Percentiles rank a stretch among this genome's conserved stretches.
Conservation (phyloP, 2,329 filamentous ascomycete species). For the Sporothrix euskadiensis region DNA sequence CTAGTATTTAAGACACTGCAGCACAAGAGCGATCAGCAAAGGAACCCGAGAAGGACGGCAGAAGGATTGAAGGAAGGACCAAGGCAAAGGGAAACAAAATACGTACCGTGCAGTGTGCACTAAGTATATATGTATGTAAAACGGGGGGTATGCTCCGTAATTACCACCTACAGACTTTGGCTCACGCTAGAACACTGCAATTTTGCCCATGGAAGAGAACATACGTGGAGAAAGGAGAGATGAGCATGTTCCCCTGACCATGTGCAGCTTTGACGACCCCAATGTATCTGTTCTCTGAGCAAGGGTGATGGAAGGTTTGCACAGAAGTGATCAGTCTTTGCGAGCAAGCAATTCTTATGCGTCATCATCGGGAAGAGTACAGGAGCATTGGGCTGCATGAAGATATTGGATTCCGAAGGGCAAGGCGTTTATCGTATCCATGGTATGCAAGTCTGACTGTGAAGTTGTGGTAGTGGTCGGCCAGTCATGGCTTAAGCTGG, state of each 20-base stretch:
- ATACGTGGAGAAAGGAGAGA: neutral
- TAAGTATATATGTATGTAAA: neutral
- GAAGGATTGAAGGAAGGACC: conserved; percentile 1
- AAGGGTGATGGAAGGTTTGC: neutral
- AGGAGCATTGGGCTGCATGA: neutral
- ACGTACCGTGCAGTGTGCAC: neutral
- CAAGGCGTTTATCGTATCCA: neutral
- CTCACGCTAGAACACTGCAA: neutral
- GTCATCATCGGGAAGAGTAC: no score
- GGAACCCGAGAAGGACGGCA: neutral
- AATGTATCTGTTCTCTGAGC: neutral
- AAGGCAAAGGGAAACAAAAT: neutral
- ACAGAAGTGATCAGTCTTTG: neutral
- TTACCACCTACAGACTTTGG: neutral
- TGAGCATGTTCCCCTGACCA: neutral
- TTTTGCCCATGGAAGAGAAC: neutral
- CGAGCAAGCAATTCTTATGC: no score
- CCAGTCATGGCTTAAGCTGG: neutral
- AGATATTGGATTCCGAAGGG: neutral
- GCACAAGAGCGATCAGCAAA: conserved; percentile 18
- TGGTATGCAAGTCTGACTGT: neutral
- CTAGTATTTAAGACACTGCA: conserved; percentile 17
- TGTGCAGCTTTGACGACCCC: neutral
- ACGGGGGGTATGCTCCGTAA: neutral
- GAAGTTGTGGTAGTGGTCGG: neutral